These are phyloP conservation scores for Sclerotiophoma versabilis DNA, from an alignment of 2,329 filamentous ascomycete species.

Conservation along the genomic window DNA sequence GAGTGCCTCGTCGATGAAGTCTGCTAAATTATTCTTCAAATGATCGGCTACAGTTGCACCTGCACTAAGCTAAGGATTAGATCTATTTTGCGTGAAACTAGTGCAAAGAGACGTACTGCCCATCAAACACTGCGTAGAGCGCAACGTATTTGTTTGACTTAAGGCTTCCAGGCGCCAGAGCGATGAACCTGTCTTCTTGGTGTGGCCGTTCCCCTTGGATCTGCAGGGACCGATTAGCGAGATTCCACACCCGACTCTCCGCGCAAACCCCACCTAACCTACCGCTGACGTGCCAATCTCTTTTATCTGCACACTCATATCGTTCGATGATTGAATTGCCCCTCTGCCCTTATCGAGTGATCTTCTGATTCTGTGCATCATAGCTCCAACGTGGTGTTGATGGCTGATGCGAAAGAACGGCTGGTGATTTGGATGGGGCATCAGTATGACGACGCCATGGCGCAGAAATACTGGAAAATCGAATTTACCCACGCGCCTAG, in stretches of 20 bases:
- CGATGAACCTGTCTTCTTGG: conserved; percentile 34
- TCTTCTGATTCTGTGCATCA: conserved; percentile 17
- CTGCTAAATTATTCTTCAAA: conserved; percentile 23
- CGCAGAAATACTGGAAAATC: conserved; percentile 8
- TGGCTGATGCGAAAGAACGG: background rate
- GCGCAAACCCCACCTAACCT: conserved; percentile 6
- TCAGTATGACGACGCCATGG: conserved; percentile 31
- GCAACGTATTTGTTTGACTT: conserved; percentile 34
- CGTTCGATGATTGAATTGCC: background rate
- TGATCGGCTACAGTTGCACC: conserved; percentile 28
- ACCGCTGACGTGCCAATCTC: conserved; percentile 12
- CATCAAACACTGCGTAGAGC: conserved; percentile 34
- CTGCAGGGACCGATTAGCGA: conserved; percentile 29
- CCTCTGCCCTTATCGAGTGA: conserved; percentile 11
- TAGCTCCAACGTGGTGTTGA: conserved; percentile 17
- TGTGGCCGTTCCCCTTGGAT: conserved; percentile 29
- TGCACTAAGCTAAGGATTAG: conserved; percentile 23
- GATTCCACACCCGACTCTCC: conserved; percentile 6
- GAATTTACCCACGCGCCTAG: background rate
- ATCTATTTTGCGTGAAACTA: background rate
- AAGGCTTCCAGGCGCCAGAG: conserved; percentile 23
- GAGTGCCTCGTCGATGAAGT: conserved; percentile 28
- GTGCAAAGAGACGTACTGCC: conserved; percentile 26
- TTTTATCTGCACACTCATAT: conserved; percentile 1
- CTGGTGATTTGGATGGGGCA: background rate